A percentile compares a stretch with the other conserved stretches of the same genome.
Evolutionary conservation across 2,329 filamentous ascomycete species (phyloP).

Genomic region (Phaeosphaeria sp.): DNA sequence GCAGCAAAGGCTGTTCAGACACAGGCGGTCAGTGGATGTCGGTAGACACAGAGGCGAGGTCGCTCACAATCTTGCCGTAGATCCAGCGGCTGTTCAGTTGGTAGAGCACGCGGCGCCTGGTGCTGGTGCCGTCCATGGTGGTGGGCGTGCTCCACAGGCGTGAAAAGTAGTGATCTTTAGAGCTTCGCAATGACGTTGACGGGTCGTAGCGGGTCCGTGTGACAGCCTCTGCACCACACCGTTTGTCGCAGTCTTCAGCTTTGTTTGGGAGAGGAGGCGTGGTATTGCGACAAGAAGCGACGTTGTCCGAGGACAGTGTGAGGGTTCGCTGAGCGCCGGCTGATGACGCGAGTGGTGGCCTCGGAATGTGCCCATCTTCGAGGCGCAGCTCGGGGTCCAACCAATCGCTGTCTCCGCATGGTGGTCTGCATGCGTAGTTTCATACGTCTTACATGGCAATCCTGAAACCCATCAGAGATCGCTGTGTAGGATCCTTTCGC

Average conservation of each 20-base stretch:
- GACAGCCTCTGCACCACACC: constrained; percentile 17
- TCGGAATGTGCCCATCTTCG: constrained; percentile 6
- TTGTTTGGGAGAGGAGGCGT: constrained; percentile 8
- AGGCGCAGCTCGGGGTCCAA: constrained; percentile 19
- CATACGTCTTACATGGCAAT: constrained; percentile 7
- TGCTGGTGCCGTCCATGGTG: constrained; percentile 48
- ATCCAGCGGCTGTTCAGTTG: constrained; percentile 75
- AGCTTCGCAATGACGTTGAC: constrained; percentile 37
- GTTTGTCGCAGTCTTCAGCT: constrained; percentile 8
- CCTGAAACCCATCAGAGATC: background rate
- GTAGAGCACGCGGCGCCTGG: constrained; percentile 67
- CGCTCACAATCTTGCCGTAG: constrained; percentile 73
- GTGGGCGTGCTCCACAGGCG: constrained; percentile 29
- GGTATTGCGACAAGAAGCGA: constrained; percentile 9
- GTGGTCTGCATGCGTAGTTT: constrained; percentile 16
- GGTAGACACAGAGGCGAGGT: background rate
- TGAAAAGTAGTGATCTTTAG: constrained; percentile 22
- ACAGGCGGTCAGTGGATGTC: constrained; percentile 14
- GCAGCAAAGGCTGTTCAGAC: constrained; percentile 76
- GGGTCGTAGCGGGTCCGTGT: constrained; percentile 32
- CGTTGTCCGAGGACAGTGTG: constrained; percentile 14
- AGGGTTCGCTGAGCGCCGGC: constrained; percentile 23
- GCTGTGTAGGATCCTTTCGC: background rate
- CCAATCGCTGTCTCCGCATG: constrained; percentile 18
- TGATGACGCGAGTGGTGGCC: constrained; percentile 13